Percentiles rank a stretch among this genome's conserved stretches.
phyloP scores from a whole-genome alignment of 2,329 filamentous ascomycete genomes.

The Claviceps digitariae region DNA sequence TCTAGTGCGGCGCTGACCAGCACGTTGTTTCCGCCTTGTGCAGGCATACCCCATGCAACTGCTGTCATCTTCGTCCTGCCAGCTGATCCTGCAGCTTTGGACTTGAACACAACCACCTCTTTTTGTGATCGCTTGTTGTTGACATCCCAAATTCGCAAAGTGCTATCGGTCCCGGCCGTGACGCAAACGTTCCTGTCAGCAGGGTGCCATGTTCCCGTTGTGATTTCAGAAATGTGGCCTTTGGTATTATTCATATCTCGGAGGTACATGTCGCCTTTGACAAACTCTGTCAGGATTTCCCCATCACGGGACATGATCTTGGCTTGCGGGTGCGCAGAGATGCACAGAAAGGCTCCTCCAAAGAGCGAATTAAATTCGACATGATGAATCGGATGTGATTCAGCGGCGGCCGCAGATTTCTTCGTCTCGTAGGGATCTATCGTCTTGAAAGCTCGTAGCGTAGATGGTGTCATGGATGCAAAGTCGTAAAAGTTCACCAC shows the following conservation, averaged over 20 bases:
- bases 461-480: conserved; percentile 87
- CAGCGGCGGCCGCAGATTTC: conserved; percentile 48
- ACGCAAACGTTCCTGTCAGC: conserved; percentile 72
- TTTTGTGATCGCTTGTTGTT: conserved; percentile 84
- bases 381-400: conserved; percentile 80
- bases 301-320: conserved; percentile 85
- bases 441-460: conserved; percentile 83
- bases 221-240: conserved; percentile 86
- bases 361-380: conserved; percentile 75
- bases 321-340: conserved; percentile 80
- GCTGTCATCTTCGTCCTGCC: conserved; percentile 90
- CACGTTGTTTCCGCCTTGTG: conserved; percentile 64
- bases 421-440: conserved; percentile 78
- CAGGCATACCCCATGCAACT: conserved; percentile 68
- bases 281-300: conserved; percentile 71
- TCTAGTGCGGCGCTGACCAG: conserved; percentile 76
- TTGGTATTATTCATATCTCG: conserved; percentile 97
- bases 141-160: conserved; percentile 90
- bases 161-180: conserved; percentile 90
- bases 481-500: conserved; percentile 91
- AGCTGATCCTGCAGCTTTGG: conserved; percentile 71
- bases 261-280: conserved; percentile 97
- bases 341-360: conserved; percentile 68
- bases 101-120: conserved; percentile 93
- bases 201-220: conserved; percentile 82